Evolutionary conservation across 352 stramenopile species (phyloP).

Genomic region (Lagenidium giganteum): DNA sequence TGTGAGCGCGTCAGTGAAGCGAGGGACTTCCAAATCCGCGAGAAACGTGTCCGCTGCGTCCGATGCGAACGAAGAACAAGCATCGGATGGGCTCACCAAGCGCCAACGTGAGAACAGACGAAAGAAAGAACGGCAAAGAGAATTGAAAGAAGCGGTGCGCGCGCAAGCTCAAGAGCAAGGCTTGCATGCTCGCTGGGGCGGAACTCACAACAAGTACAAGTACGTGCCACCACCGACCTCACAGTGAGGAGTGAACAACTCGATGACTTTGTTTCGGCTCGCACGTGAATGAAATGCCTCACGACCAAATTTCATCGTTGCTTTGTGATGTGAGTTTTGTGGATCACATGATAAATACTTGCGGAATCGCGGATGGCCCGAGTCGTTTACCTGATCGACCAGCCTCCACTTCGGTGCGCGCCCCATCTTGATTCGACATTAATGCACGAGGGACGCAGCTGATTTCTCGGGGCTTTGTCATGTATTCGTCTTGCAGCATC

Average conservation of each 20-base stretch:
- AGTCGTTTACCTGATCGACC: conserved; percentile 30
- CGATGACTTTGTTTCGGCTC: conserved; percentile 3
- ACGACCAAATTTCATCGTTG: neutral
- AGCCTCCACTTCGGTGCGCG: conserved; percentile 1
- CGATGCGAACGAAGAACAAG: neutral
- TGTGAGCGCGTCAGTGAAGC: conserved; percentile 26
- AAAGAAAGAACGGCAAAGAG: conserved; percentile 71
- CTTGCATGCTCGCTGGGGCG: conserved; percentile 57
- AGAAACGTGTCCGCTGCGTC: neutral
- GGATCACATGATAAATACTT: conserved; percentile 72
- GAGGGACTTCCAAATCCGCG: conserved; percentile 1
- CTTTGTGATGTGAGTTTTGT: too few species aligned
- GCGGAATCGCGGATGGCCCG: conserved; percentile 34
- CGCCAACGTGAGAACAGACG: conserved; percentile 72
- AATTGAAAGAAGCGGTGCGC: conserved; percentile 69
- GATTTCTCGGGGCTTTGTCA: conserved; percentile 48
- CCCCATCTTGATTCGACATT: conserved; percentile 2
- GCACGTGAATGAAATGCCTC: conserved; percentile 10
- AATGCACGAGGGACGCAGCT: conserved; percentile 44
- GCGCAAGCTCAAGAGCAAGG: conserved; percentile 64
- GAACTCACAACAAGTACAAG: conserved; percentile 44
- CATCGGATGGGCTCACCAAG: conserved; percentile 58
- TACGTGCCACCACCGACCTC: conserved; percentile 50
- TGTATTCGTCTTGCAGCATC: conserved; percentile 67
- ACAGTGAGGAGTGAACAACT: neutral